Evolutionary conservation across 179 eudicot species (phyloP).

Genomic region (Patellifolia procumbens): DNA sequence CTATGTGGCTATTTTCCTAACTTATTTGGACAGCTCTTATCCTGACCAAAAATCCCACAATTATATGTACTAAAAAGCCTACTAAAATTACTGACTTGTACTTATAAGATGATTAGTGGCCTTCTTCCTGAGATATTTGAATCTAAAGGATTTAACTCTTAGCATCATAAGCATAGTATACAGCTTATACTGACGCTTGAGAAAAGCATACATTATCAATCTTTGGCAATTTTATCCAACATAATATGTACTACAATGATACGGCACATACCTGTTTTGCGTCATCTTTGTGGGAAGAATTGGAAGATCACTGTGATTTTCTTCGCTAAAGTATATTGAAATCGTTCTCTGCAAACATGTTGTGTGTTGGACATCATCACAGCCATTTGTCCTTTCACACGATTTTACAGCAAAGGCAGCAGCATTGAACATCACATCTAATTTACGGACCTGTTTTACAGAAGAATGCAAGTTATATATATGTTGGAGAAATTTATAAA

Average conservation of each 20-base stretch:
- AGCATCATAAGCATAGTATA: neutral
- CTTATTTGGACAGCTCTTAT: neutral
- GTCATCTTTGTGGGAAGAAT: conserved; percentile 48
- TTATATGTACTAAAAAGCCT: neutral
- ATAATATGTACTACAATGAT: neutral
- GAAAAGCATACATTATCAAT: neutral
- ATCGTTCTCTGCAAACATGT: conserved; percentile 79
- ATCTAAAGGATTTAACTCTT: neutral
- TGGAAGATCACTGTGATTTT: conserved; percentile 36
- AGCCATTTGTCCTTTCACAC: conserved; percentile 63
- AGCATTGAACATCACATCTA: conserved; percentile 77
- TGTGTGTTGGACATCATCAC: conserved; percentile 68
- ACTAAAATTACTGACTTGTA: neutral
- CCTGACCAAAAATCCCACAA: neutral
- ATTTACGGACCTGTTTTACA: conserved; percentile 54
- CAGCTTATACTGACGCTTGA: neutral
- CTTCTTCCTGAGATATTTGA: neutral
- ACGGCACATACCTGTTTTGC: conserved; percentile 33
- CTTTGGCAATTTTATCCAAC: neutral
- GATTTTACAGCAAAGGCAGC: conserved; percentile 62
- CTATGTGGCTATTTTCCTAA: neutral
- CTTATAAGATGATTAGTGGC: neutral
- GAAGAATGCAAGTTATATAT: conserved; percentile 24
- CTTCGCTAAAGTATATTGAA: conserved; percentile 63
- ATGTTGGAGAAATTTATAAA: neutral